Evolutionary conservation across 2,329 filamentous ascomycete species (phyloP), one percentile per base, ranked within the genome.

Genomic region (Ophiostoma himal-ulmi): DNA sequence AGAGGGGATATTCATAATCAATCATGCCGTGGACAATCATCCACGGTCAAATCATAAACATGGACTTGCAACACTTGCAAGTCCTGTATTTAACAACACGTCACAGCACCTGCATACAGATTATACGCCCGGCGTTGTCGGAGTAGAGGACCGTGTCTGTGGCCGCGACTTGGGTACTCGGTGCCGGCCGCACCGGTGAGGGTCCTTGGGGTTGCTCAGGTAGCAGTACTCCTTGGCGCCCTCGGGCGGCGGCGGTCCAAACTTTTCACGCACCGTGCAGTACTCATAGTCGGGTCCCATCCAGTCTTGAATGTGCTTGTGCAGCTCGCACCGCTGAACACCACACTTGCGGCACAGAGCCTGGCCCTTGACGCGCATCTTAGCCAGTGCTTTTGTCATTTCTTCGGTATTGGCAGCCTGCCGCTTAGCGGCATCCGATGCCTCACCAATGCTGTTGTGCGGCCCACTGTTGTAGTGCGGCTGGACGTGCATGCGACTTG

Each of bases 341-440:
- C 85, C 86, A 73, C 87, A 89, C 77, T 88, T 88, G 71, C 84
- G 82, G 78, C 87, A 89, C 77, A 87, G 85, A 6, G 87, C 84
- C 75, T 88, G 86, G 30, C 86, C 87, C 70, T 83, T 83, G 67
- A 86, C 82, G 34, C 85, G 82, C 74, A 87, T 79, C 76, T 79
- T 78, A 7, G 83, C 81, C 48, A 85, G 80, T 37, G 78, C 77
- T 22, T 73, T 73, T n/a, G 72, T 72, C 60, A 66, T 74, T 22
- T 69, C 71, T 20, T 44, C 68, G 22, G n/a, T 39, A 13, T 44
- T 67, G n/a, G 65, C 36, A 84, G 82, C 74, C 87, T 79, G 75
- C 79, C 78, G 8, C 82, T 81, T 44, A 85, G 81, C 39, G 77
- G 77, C 30, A 72, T 73, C 30, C 1, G 70, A 69, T 5, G 69